Evolutionary conservation across 352 stramenopile genomes (phyloP).

Genomic region (Phytophthora pini): DNA sequence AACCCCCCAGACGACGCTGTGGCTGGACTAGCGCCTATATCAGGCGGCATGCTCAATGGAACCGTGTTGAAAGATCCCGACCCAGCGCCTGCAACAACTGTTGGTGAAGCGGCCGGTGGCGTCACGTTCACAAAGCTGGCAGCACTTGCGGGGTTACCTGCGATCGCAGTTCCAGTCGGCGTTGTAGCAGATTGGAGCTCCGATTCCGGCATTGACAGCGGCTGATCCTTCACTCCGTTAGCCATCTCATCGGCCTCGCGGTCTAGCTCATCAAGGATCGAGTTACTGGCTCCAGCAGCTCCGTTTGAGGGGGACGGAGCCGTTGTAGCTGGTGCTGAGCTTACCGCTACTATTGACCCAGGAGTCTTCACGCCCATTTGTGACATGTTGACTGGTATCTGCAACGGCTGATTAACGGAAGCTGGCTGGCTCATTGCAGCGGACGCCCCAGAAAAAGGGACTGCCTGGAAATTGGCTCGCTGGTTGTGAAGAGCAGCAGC

Average conservation of each 20-base stretch:
- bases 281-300: conserved; percentile 47
- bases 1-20: conserved; percentile 47
- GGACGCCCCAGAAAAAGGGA: conserved; percentile 58
- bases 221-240: conserved; percentile 80
- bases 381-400: conserved; percentile 62
- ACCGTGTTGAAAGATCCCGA: conserved; percentile 55
- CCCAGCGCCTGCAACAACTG: conserved; percentile 16
- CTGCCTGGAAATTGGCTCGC: conserved; percentile 65
- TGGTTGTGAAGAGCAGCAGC: conserved; percentile 76
- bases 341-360: conserved; percentile 29
- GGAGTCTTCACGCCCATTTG: conserved; percentile 40
- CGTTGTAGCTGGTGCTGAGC: conserved; percentile 20
- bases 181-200: conserved; percentile 66
- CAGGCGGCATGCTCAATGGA: conserved; percentile 75
- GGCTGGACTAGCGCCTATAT: conserved; percentile 57
- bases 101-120: conserved; percentile 26
- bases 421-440: conserved; percentile 46
- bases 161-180: conserved; percentile 21
- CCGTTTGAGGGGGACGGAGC: conserved; percentile 23
- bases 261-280: conserved; percentile 88
- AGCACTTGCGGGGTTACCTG: conserved; percentile 32
- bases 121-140: conserved; percentile 39
- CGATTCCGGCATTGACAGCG: conserved; percentile 82
- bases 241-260: conserved; percentile 89
- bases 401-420: conserved; percentile 51